Evolutionary conservation across 1,284 basidiomycete species (phyloP), one percentile per base, ranked within the genome.

Genomic region (Puccinia triticina): DNA sequence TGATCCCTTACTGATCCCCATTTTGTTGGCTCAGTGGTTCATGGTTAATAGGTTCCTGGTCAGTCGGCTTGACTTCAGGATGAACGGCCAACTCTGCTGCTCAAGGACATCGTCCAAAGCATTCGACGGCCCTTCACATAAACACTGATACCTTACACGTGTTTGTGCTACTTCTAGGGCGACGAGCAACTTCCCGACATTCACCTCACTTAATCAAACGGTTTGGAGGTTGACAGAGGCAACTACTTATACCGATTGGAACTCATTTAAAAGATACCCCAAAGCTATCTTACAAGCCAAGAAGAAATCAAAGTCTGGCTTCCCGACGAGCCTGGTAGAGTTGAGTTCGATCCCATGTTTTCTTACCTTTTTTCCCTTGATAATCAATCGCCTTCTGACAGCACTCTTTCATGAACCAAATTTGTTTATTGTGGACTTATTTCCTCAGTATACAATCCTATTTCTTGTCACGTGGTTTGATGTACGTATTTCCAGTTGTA

Each of bases 1-100:
- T 77, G 75, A 77, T 77, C 14, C 21, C 26, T 21, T 73, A 12
- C 37, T 77, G 75, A 77, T 77, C 14, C 21, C 26, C 32, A 59
- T 26, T 48, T 48, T 37, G 43, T 55, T 21, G 46, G 5, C 4
- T 37, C n/a, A 80, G 77, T n/a, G 67, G 77, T 46, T 57, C 77
- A 72, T 80, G 77, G 77, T 23, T 80, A n/a, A 21, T 80, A 29
- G 77, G 77, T 37, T 80, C 77, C 16, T 80, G 77, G 77, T 71
- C 26, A 16, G 64, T 48, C 43, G 7, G 29, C 50, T 55, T 75
- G 26, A 14, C 43, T 72, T 48, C 40, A 29, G 32, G n/a, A 29
- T n/a, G 18, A n/a, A 46, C 43, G 43, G 43, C 48, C 66, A 61
- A 8, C 21, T 46, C 8, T 43, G 12, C n/a, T 43, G 1, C 18